Evolutionary conservation across 164 flowering plant genomes (phyloP).

Genomic region (Nelumbo lutea): DNA sequence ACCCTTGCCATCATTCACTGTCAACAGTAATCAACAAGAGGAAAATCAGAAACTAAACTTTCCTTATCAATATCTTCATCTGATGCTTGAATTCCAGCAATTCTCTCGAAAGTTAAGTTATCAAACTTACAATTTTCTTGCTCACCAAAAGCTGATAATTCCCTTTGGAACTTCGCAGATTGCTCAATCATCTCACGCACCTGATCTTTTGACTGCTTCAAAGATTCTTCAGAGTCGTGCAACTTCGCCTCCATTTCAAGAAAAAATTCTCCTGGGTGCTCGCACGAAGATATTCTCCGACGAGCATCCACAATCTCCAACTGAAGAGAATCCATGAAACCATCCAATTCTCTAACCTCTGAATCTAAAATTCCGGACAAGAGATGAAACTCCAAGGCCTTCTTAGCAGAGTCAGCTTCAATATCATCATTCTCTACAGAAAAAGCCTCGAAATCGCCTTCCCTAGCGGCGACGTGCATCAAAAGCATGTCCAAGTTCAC

Average conservation of each 20-base stretch:
- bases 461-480: constrained; percentile 67
- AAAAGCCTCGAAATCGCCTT: constrained; percentile 64
- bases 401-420: constrained; percentile 33
- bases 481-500: constrained; percentile 58
- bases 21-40: constrained; percentile 14
- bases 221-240: constrained; percentile 53
- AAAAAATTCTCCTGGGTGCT: constrained; percentile 32
- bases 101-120: neutral
- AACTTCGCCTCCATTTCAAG: constrained; percentile 44
- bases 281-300: constrained; percentile 33
- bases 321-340: constrained; percentile 38
- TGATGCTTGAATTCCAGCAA: neutral
- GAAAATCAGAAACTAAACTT: constrained; percentile 10
- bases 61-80: neutral
- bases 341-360: constrained; percentile 56
- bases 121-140: constrained; percentile 41
- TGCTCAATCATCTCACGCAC: constrained; percentile 54
- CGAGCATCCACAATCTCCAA: constrained; percentile 39
- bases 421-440: constrained; percentile 28
- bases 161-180: constrained; percentile 46
- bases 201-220: constrained; percentile 57
- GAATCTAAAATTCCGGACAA: constrained; percentile 65
- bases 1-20: constrained; percentile 41
- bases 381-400: constrained; percentile 64
- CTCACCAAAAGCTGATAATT: constrained; percentile 24